Evolutionary conservation across 208 protist genomes (phyloP).

Genomic region (Trypanosoma avium): DNA sequence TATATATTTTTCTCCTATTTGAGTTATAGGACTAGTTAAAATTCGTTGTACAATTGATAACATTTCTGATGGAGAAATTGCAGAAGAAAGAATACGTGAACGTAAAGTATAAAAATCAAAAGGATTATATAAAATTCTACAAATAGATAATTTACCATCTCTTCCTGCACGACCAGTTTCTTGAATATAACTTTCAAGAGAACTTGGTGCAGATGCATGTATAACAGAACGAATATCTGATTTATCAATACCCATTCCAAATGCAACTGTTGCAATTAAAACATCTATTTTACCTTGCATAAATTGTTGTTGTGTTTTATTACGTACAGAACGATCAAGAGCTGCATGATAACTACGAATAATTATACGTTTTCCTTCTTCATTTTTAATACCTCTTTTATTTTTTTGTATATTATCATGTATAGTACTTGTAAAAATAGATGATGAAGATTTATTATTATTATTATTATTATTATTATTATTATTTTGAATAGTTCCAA

Average conservation of each 20-base stretch:
- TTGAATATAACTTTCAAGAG: conserved; percentile 97
- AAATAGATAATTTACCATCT: conserved; percentile 85
- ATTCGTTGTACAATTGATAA: conserved; percentile 45
- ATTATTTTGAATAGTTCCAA: conserved; percentile 15
- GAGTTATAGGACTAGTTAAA: conserved; percentile 43
- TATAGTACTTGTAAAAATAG: conserved; percentile 31
- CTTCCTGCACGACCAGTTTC: conserved; percentile 96
- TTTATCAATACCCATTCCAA: conserved; percentile 99
- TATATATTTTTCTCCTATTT: conserved; percentile 44
- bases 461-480: conserved; percentile 6
- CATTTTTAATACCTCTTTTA: conserved; percentile 1
- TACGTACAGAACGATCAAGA: conserved; percentile 46
- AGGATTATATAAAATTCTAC: conserved; percentile 86
- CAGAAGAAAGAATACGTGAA: conserved; percentile 55
- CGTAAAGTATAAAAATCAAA: conserved; percentile 95
- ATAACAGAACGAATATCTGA: conserved; percentile 96
- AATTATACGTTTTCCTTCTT: conserved; percentile 25
- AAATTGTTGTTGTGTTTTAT: conserved; percentile 86
- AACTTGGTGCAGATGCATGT: conserved; percentile 94
- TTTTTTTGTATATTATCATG: conserved; percentile 17
- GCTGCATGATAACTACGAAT: conserved; percentile 83
- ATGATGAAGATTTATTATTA: conserved; percentile 3
- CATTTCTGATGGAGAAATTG: conserved; percentile 67
- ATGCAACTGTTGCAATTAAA: conserved; percentile 96
- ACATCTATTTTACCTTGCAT: conserved; percentile 83